Conservation (phyloP, 768 basidiomycete species). For the Podaxis sp. region DNA sequence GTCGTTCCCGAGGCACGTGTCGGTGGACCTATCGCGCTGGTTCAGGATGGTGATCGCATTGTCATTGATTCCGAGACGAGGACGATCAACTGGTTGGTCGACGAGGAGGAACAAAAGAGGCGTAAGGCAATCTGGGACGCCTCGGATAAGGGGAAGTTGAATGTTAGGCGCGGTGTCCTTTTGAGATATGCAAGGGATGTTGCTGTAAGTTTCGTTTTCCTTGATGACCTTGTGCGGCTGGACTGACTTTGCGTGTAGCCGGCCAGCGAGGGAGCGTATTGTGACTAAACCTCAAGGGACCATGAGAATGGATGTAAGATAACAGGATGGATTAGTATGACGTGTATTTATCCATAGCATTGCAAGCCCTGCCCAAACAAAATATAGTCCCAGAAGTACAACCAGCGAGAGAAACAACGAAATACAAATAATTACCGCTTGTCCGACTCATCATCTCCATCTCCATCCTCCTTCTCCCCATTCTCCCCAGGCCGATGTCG, state of each 20-base stretch:
- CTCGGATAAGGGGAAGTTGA: constrained; percentile 61
- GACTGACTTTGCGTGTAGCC: constrained; percentile 45
- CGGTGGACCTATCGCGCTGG: constrained; percentile 87
- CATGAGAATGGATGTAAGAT: neutral
- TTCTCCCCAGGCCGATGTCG: neutral
- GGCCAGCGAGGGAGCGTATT: constrained; percentile 80
- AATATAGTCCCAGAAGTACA: neutral
- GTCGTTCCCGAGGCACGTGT: constrained; percentile 64
- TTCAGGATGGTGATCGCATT: constrained; percentile 80
- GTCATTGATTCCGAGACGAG: constrained; percentile 68
- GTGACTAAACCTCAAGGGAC: constrained; percentile 50
- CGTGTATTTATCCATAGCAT: neutral
- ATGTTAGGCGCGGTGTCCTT: constrained; percentile 72
- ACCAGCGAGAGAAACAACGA: neutral
- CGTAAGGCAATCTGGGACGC: constrained; percentile 71
- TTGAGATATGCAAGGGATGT: constrained; percentile 85
- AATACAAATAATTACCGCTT: neutral
- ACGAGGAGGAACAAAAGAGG: constrained; percentile 59
- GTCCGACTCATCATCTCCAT: neutral
- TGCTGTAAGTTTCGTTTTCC: constrained; percentile 57
- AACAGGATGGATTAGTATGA: neutral
- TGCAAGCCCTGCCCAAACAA: neutral
- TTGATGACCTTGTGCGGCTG: neutral
- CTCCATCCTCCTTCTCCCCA: neutral
- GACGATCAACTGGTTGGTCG: constrained; percentile 72